Percentiles rank a stretch among this genome's conserved stretches.
These are phyloP conservation scores for Aspergillus pseudoviridinutans DNA, from an alignment of 2,329 filamentous ascomycete species.

Conservation along the genomic window DNA sequence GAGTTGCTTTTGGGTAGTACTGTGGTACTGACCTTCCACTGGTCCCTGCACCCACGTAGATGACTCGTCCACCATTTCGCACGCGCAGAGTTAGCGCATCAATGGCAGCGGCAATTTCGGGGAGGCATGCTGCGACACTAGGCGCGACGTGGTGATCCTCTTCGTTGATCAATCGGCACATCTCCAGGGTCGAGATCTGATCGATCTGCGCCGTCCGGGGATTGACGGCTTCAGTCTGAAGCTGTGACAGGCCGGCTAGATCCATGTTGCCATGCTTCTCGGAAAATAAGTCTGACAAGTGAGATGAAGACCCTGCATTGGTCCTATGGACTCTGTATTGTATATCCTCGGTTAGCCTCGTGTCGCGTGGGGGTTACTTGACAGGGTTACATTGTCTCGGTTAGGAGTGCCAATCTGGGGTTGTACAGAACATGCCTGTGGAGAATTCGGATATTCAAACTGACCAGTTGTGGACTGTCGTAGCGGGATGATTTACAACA, in stretches of 20 bases:
- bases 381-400: constrained; percentile 9
- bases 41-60: constrained; percentile 43
- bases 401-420: constrained; percentile 10
- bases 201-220: constrained; percentile 34
- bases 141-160: constrained; percentile 33
- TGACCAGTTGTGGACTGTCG: not conserved
- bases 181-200: constrained; percentile 34
- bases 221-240: constrained; percentile 40
- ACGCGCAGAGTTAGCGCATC: constrained; percentile 30
- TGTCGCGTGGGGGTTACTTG: not conserved
- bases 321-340: not conserved
- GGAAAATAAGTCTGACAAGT: not conserved
- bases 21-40: constrained; percentile 36
- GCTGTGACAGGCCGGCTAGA: constrained; percentile 19
- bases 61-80: constrained; percentile 27
- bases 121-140: constrained; percentile 29
- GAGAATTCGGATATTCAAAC: not conserved
- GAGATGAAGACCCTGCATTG: not conserved
- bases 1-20: not conserved
- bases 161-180: constrained; percentile 37
- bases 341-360: not conserved
- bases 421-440: not conserved
- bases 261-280: not conserved
- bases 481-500: too few relatives aligned
- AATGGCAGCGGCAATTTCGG: constrained; percentile 31